Evolutionary conservation across 176 grass and related monocot genomes (phyloP), one percentile per base, ranked within the genome.

Genomic region (Ensete ventricosum): DNA sequence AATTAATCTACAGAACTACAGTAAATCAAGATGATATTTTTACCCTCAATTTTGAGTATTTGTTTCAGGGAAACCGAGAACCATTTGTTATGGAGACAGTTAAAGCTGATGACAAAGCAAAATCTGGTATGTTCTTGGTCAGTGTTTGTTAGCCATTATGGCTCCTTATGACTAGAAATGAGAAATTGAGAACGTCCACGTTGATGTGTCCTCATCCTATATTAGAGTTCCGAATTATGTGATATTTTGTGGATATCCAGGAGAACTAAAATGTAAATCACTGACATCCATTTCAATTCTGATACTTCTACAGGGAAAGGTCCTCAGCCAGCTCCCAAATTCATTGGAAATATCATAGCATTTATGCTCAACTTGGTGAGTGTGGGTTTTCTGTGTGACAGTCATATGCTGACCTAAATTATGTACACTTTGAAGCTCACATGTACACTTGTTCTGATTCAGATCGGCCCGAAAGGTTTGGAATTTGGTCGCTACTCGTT

Each of bases 401-500:
- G 29, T 34, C 29, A 34, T 34, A 34, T 70, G 21, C 17, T 57
- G 9, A 22, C 8, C 63, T 3, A 11, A 8, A 5, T 69, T 17
- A 20, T 65, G 3, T 65, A 7, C 50, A 51, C 52, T 55, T 12
- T 12, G 22, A 78, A 67, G 27, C 50, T 73, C 27, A 75, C 0
- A 67, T 72, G 0, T 14, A 11, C 23, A 58, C 2, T 68, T 74
- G 16, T 29, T 19, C 19, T 77, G 11, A 53, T 77, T 62, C 85
- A 96, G 93, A 76, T 97, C 59, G 94, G 94, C 16, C 90, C 94
- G 26, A 97, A 97, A 80, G 93, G 90, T 60, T 84, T 97, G 72
- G 93, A 93, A 76, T 97, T 97, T 76, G 94, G 81, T 67, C 94
- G 94, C n/a, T 97, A 97, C 81, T 97, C 94, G 53, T 80, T 97